Conservation (phyloP, 495 filamentous ascomycete genomes). For the Aspergillus sclerotiicarbonarius region DNA sequence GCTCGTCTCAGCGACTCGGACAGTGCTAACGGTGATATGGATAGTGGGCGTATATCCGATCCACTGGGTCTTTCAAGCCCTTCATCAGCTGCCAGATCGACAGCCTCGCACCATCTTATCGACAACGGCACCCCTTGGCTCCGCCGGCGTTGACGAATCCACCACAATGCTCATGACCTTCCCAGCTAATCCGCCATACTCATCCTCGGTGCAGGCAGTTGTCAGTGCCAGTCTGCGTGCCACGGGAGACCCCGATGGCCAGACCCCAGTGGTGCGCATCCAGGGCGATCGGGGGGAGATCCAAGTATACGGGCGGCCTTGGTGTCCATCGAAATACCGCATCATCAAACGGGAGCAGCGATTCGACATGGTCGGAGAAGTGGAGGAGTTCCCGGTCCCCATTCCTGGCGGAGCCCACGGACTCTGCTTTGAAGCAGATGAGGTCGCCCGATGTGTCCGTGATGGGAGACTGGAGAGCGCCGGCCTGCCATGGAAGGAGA, state of each 20-base stretch:
- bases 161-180: slow-evolving; percentile 68
- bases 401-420: slow-evolving; percentile 60
- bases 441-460: slow-evolving; percentile 64
- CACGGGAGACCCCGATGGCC: slow-evolving; percentile 54
- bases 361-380: slow-evolving; percentile 28
- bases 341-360: slow-evolving; percentile 33
- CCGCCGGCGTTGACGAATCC: slow-evolving; percentile 67
- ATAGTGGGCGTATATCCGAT: slow-evolving; percentile 69
- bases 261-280: slow-evolving; percentile 61
- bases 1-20: too few species aligned
- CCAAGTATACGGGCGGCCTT: slow-evolving; percentile 65
- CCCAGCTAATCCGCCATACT: slow-evolving; percentile 42
- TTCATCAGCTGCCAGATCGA: slow-evolving; percentile 38
- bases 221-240: slow-evolving; percentile 63
- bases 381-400: slow-evolving; percentile 51
- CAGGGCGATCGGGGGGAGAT: slow-evolving; percentile 76
- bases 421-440: slow-evolving; percentile 85
- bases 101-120: slow-evolving; percentile 44
- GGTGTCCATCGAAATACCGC: slow-evolving; percentile 58
- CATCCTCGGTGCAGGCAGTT: slow-evolving; percentile 54
- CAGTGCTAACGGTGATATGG: not conserved
- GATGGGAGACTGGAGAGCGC: slow-evolving; percentile 69
- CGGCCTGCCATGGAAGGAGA: slow-evolving; percentile 65
- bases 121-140: slow-evolving; percentile 60
- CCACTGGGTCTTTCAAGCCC: slow-evolving; percentile 75